phyloP scores from a whole-genome alignment of 768 basidiomycete species.

The Cantharellus cinnabarinus region DNA sequence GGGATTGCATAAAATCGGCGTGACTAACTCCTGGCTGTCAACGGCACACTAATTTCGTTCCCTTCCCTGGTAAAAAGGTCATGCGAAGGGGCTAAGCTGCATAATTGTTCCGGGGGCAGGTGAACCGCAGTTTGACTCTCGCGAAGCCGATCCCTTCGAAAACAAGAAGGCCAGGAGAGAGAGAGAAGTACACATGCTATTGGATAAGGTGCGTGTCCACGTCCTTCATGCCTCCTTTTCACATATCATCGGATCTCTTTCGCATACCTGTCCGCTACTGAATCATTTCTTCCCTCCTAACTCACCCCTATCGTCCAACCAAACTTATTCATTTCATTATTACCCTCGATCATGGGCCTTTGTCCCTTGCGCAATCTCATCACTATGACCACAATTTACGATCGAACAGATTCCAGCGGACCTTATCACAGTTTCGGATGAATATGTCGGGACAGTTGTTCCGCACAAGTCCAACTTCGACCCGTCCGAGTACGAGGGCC shows the following conservation, averaged over 20 bases:
- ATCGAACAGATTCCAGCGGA: constrained; percentile 65
- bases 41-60: not conserved
- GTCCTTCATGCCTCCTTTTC: no score
- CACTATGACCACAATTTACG: not conserved
- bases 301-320: no score
- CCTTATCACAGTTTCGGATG: constrained; percentile 68
- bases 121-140: constrained; percentile 85
- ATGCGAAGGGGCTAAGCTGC: constrained; percentile 56
- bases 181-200: constrained; percentile 69
- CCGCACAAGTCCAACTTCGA: constrained; percentile 38
- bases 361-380: no score
- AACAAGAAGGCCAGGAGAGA: constrained; percentile 61
- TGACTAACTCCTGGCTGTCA: not conserved
- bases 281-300: not conserved
- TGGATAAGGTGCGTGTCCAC: constrained; percentile 51
- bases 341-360: no score
- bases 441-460: constrained; percentile 50
- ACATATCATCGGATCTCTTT: not conserved
- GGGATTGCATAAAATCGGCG: no score
- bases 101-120: constrained; percentile 83
- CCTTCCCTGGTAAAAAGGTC: constrained; percentile 22
- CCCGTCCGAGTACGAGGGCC: constrained; percentile 20
- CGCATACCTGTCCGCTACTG: not conserved
- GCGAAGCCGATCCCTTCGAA: constrained; percentile 91
- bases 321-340: no score